These are phyloP conservation scores for Fusarium sp. DNA, from an alignment of 2,329 filamentous ascomycete genomes.

Conservation along the genomic window DNA sequence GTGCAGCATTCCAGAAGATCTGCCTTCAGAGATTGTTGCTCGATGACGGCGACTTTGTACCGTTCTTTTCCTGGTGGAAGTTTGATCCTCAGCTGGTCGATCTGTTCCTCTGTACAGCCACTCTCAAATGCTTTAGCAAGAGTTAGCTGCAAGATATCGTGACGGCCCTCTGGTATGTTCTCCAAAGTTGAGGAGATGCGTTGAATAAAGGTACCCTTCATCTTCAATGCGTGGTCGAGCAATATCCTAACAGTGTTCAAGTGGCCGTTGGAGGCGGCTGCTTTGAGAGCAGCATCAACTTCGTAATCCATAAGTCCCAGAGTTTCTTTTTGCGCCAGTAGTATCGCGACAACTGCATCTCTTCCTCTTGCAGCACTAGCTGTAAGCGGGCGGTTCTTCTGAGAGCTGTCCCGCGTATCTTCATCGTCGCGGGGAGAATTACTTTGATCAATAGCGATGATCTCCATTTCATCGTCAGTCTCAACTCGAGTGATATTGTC, in stretches of 20 bases:
- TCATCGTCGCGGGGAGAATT: too few species aligned
- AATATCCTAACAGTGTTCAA: not conserved
- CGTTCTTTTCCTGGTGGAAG: not conserved
- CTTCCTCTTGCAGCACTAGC: not conserved
- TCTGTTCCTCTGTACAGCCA: not conserved
- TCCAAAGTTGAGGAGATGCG: not conserved
- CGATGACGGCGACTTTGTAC: not conserved
- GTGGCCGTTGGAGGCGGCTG: not conserved
- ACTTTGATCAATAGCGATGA: not conserved
- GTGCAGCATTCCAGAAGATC: not conserved
- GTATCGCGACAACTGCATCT: not conserved
- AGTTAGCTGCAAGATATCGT: not conserved
- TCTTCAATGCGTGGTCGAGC: not conserved
- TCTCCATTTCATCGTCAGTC: not conserved
- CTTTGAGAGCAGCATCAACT: not conserved
- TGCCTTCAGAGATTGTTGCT: not conserved
- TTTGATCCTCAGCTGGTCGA: not conserved
- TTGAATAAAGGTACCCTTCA: not conserved
- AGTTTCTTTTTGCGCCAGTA: not conserved
- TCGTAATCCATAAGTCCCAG: not conserved
- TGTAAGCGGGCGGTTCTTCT: not conserved
- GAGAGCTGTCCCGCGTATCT: fast-evolving
- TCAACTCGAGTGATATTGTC: not conserved
- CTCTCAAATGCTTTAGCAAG: not conserved
- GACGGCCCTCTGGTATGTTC: not conserved